Percentiles rank a stretch among this genome's conserved stretches.
phyloP scores from a whole-genome alignment of 345 rosid species.

The Boechera divaricarpa region DNA sequence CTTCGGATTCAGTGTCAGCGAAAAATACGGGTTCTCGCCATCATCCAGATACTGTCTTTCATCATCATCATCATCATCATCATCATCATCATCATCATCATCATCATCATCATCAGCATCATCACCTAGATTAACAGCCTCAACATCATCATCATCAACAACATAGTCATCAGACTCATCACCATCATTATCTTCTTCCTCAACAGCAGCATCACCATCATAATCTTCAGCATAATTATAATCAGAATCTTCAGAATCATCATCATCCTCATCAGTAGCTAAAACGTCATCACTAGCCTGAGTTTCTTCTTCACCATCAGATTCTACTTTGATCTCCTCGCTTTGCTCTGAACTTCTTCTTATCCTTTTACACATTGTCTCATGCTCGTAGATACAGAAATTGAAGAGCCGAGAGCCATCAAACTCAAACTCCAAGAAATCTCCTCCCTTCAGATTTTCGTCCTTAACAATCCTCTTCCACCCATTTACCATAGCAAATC shows the following conservation, averaged over 20 bases:
- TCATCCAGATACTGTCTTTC: constrained; percentile 9
- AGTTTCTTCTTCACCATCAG: constrained; percentile 10
- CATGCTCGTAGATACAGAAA: constrained; percentile 1
- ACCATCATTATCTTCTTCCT: neutral
- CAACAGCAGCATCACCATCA: neutral
- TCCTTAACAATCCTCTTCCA: constrained; percentile 27
- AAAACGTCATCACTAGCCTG: neutral
- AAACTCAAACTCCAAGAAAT: constrained; percentile 27
- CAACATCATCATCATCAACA: constrained; percentile 9
- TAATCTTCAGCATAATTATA: neutral
- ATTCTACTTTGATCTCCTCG: neutral
- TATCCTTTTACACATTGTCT: neutral
- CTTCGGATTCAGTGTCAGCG: constrained; percentile 9
- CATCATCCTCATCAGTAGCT: neutral
- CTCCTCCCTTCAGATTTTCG: neutral
- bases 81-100: neutral
- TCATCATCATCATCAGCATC: neutral
- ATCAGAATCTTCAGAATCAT: neutral
- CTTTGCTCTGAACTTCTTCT: neutral
- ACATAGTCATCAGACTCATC: too few relatives aligned
- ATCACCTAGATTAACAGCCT: neutral
- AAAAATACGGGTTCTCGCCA: neutral
- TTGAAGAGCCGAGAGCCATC: constrained; percentile 15
- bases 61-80: constrained; percentile 9
- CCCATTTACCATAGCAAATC: constrained; percentile 17